Conservation (phyloP, 495 filamentous ascomycete species). For the Glutinoglossum americanum region DNA sequence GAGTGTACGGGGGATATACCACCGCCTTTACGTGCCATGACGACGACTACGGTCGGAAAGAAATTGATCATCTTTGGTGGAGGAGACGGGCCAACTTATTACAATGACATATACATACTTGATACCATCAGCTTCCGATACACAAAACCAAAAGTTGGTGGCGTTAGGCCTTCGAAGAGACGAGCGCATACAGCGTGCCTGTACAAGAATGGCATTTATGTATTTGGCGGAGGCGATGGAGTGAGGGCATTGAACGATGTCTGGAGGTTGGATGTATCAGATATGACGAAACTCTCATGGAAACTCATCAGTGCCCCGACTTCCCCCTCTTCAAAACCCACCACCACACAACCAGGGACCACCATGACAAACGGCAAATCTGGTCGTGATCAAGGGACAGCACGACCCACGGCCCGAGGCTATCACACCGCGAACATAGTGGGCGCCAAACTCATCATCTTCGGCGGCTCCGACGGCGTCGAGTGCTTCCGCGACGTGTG, state of each 20-base stretch:
- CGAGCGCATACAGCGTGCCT: conserved; percentile 43
- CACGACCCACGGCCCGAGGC: conserved; percentile 33
- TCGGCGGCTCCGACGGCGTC: conserved; percentile 40
- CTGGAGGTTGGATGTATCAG: conserved; percentile 41
- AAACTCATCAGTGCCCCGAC: conserved; percentile 26
- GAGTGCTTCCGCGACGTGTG: conserved; percentile 49
- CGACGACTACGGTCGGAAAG: conserved; percentile 41
- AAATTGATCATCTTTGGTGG: conserved; percentile 44
- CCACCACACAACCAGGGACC: conserved; percentile 7
- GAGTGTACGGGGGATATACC: conserved; percentile 37
- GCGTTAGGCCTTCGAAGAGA: conserved; percentile 27
- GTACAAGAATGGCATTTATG: conserved; percentile 43
- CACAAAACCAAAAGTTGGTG: conserved; percentile 31
- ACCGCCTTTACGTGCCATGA: conserved; percentile 41
- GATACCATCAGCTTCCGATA: conserved; percentile 42
- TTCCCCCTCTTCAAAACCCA: neutral
- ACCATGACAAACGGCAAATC: conserved; percentile 14
- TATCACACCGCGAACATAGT: conserved; percentile 54
- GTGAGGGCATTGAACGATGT: conserved; percentile 43
- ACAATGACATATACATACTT: conserved; percentile 46
- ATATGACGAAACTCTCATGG: conserved; percentile 39
- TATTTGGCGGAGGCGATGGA: conserved; percentile 45
- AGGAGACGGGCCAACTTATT: conserved; percentile 43
- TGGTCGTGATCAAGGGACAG: conserved; percentile 4
- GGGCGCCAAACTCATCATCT: conserved; percentile 43